phyloP scores from a whole-genome alignment of 495 filamentous ascomycete species.

The Aspergillus heteromorphus region DNA sequence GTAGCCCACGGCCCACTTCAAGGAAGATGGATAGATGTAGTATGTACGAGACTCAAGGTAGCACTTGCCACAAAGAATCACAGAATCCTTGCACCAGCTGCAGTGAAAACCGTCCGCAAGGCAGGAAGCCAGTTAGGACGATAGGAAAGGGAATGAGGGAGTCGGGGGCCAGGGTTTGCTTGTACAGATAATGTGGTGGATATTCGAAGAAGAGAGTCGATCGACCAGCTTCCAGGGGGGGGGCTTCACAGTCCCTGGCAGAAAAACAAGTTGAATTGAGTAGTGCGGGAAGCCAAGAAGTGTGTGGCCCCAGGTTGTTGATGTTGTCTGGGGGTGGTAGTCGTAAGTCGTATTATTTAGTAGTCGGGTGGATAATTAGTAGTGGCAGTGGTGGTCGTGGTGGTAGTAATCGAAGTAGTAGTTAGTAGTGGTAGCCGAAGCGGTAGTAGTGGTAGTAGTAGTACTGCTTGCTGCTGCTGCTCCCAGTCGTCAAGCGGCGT shows the following conservation, averaged over 20 bases:
- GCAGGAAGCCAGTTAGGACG: too few species aligned
- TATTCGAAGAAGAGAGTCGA: not conserved
- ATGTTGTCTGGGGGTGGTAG: not conserved
- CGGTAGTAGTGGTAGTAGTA: conserved; percentile 1
- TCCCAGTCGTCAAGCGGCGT: not conserved
- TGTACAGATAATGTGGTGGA: not conserved
- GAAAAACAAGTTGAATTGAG: not conserved
- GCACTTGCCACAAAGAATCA: conserved; percentile 9
- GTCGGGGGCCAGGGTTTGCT: not conserved
- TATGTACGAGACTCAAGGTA: conserved; percentile 16
- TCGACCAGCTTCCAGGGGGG: not conserved
- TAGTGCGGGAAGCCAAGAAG: not conserved
- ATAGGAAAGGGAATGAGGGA: too few species aligned
- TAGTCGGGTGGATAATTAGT: not conserved
- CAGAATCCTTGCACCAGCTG: conserved; percentile 4
- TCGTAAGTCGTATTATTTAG: conserved; percentile 2
- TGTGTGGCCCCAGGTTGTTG: conserved; percentile 1
- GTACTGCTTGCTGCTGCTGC: too few species aligned
- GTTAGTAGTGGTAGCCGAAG: conserved; percentile 10
- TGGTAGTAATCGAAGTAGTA: conserved; percentile 8
- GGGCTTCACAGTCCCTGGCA: not conserved
- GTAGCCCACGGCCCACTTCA: conserved; percentile 7
- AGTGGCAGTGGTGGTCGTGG: conserved; percentile 2
- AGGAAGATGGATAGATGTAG: conserved; percentile 8
- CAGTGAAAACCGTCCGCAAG: conserved; percentile 8